Percentiles rank a stretch among this genome's conserved stretches.
These are phyloP conservation scores for Komagataella ulmi DNA, from an alignment of 805 yeast species.

Conservation along the genomic window DNA sequence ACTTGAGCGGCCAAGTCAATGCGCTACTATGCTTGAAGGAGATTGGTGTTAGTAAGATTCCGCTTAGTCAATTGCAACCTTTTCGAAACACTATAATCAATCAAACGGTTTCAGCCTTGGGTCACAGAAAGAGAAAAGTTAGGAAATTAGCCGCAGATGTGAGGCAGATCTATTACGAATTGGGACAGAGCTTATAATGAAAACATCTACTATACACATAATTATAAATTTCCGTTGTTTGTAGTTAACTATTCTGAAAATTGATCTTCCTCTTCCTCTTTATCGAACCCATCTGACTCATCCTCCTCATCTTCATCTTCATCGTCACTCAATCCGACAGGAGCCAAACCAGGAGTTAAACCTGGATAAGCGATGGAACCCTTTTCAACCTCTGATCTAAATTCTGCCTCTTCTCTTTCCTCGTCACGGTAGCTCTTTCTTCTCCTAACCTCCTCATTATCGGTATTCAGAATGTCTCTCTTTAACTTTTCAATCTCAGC, in stretches of 20 bases:
- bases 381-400: constrained; percentile 26
- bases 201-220: not conserved
- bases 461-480: constrained; percentile 26
- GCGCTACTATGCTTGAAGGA: constrained; percentile 47
- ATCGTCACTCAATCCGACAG: constrained; percentile 55
- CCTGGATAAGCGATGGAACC: constrained; percentile 42
- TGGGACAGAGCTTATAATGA: constrained; percentile 12
- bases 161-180: constrained; percentile 62
- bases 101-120: constrained; percentile 39
- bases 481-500: constrained; percentile 27
- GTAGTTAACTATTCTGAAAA: not conserved
- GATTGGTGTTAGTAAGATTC: constrained; percentile 24
- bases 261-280: not conserved
- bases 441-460: constrained; percentile 24
- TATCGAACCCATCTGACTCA: not conserved
- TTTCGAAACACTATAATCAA: constrained; percentile 35
- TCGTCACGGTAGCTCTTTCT: constrained; percentile 19
- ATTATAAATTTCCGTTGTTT: not conserved
- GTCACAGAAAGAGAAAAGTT: constrained; percentile 62
- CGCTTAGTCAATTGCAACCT: constrained; percentile 30
- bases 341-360: constrained; percentile 77
- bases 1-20: constrained; percentile 36
- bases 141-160: constrained; percentile 70
- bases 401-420: constrained; percentile 16
- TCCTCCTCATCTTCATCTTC: constrained; percentile 10